Conservation (phyloP, 202 grass and related monocot genomes). For the Carex arenaria region DNA sequence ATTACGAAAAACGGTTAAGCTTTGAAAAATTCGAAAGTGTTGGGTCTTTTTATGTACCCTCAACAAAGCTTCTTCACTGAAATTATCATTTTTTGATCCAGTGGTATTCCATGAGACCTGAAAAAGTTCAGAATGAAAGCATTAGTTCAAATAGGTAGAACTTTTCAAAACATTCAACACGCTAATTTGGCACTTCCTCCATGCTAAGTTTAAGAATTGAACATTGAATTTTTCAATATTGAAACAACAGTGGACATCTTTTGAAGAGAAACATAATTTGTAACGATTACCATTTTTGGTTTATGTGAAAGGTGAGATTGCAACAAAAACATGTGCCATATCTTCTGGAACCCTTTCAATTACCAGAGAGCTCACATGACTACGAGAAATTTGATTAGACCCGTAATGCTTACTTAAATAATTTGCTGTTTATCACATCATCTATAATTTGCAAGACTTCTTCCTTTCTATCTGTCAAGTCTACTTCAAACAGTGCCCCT, state of each 20-base stretch:
- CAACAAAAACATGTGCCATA: not conserved
- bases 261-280: not conserved
- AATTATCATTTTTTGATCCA: constrained; percentile 9
- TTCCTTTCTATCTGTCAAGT: no score
- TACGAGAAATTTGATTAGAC: not conserved
- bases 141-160: no score
- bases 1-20: no score
- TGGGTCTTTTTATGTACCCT: no score
- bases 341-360: not conserved
- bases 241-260: not conserved
- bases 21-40: no score
- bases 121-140: not conserved
- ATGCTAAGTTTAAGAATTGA: not conserved
- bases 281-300: constrained; percentile 8
- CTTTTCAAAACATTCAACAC: not conserved
- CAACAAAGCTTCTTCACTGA: not conserved
- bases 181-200: not conserved
- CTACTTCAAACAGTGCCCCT: no score
- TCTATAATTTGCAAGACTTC: no score
- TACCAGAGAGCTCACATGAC: not conserved
- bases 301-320: not conserved
- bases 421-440: no score
- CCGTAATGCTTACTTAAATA: no score
- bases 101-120: constrained; percentile 1
- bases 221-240: not conserved